Percentiles rank a stretch among this genome's conserved stretches.
These are phyloP conservation scores for Phialemonium atrogriseum DNA, from an alignment of 2,329 filamentous ascomycete species.

Conservation along the genomic window DNA sequence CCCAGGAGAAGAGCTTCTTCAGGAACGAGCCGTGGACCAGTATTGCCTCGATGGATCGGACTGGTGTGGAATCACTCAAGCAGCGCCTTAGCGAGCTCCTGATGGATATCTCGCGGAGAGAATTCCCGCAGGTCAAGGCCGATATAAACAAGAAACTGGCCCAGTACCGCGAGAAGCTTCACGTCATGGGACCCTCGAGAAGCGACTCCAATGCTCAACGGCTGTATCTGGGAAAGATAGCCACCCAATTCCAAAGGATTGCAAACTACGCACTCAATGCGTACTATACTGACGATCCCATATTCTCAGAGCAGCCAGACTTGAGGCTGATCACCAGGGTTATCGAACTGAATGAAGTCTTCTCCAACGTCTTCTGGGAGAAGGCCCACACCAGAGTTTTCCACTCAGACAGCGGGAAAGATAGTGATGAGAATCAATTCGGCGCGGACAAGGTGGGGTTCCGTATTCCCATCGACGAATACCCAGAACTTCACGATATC, in stretches of 20 bases:
- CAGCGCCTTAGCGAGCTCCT: slow-evolving; percentile 23
- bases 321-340: slow-evolving; percentile 30
- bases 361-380: slow-evolving; percentile 18
- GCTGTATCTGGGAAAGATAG: slow-evolving; percentile 24
- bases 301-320: slow-evolving; percentile 17
- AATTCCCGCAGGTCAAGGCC: slow-evolving; percentile 22
- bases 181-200: slow-evolving; percentile 22
- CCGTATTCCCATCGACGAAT: slow-evolving; percentile 2
- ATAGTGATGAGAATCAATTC: slow-evolving; percentile 15
- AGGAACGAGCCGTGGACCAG: slow-evolving; percentile 23
- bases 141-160: slow-evolving; percentile 13
- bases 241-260: slow-evolving; percentile 19
- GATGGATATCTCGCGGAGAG: slow-evolving; percentile 25
- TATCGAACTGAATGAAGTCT: slow-evolving; percentile 26
- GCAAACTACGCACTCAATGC: slow-evolving; percentile 24
- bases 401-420: slow-evolving; percentile 1
- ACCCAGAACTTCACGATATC: slow-evolving; percentile 18
- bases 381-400: slow-evolving; percentile 20
- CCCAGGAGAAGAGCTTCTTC: slow-evolving; percentile 30
- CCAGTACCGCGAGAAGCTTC: slow-evolving; percentile 9
- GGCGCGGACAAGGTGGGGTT: background rate
- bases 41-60: slow-evolving; percentile 13
- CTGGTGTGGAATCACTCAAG: slow-evolving; percentile 28
- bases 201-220: slow-evolving; percentile 21
- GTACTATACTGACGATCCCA: slow-evolving; percentile 21